Percentiles rank a stretch among this genome's conserved stretches.
Evolutionary conservation across 2,329 filamentous ascomycete species (phyloP).

Genomic region (Alternaria alternata): DNA sequence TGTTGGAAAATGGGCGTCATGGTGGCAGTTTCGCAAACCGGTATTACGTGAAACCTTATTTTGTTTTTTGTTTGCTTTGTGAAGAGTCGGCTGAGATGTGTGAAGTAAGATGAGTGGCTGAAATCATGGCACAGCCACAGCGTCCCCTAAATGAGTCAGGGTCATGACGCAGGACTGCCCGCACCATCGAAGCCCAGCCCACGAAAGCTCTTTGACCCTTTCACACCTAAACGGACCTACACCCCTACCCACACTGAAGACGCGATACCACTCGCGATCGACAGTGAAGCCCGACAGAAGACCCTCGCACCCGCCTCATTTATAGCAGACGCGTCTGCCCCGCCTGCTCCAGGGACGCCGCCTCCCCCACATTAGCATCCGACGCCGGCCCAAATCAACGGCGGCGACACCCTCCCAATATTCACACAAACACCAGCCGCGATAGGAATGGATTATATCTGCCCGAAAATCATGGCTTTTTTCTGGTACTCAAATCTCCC

Average conservation of each 20-base stretch:
- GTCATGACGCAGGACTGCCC: conserved; percentile 14
- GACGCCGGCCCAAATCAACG: conserved; percentile 16
- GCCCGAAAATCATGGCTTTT: conserved; percentile 36
- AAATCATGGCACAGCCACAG: conserved; percentile 5
- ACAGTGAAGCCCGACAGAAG: conserved; percentile 11
- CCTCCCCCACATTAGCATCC: conserved; percentile 27
- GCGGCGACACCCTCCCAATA: conserved; percentile 11
- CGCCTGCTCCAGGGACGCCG: conserved; percentile 16
- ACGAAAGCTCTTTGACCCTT: conserved; percentile 11
- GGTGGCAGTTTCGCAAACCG: neutral
- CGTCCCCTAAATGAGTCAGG: conserved; percentile 23
- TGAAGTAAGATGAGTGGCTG: neutral
- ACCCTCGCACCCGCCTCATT: conserved; percentile 17
- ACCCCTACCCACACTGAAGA: conserved; percentile 19
- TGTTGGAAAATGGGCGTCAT: neutral
- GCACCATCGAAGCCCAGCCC: conserved; percentile 14
- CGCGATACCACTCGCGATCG: conserved; percentile 13
- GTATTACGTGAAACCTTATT: neutral
- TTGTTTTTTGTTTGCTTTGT: neutral
- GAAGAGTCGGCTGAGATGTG: neutral
- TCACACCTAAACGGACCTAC: conserved; percentile 11
- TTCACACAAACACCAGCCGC: conserved; percentile 12
- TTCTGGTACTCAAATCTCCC: conserved; percentile 33
- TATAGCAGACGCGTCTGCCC: conserved; percentile 25
- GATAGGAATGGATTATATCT: conserved; percentile 30